phyloP scores from a whole-genome alignment of 139 green algal genomes.

The Closterium sp. region DNA sequence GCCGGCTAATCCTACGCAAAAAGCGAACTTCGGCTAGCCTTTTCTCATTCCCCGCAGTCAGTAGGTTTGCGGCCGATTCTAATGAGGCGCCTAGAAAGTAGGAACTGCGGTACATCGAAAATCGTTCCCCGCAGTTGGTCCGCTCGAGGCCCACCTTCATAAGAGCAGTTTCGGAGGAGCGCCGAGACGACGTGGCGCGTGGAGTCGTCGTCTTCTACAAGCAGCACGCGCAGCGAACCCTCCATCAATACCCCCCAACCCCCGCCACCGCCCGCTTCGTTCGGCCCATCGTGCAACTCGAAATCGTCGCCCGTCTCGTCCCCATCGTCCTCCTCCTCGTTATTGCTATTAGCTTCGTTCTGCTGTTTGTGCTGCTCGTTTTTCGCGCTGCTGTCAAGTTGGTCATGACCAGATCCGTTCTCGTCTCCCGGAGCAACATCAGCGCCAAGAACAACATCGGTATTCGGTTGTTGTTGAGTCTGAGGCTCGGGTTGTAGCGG shows the following conservation, averaged over 20 bases:
- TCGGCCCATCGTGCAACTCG: not conserved
- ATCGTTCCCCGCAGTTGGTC: not conserved
- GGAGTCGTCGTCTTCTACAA: slow-evolving; percentile 47
- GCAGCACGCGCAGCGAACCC: slow-evolving; percentile 27
- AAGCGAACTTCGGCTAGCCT: too few relatives aligned
- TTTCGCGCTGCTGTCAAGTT: not conserved
- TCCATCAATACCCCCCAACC: slow-evolving; percentile 16
- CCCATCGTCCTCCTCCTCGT: not conserved
- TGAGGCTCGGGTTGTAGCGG: not conserved
- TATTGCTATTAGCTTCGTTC: not conserved
- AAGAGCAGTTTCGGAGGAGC: slow-evolving; percentile 38
- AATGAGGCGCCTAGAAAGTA: too few relatives aligned
- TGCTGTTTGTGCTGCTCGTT: not conserved
- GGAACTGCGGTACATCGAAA: too few relatives aligned
- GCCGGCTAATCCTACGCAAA: too few relatives aligned
- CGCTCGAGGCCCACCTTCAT: slow-evolving; percentile 17
- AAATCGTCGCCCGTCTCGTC: slow-evolving; percentile 14
- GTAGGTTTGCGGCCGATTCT: too few relatives aligned
- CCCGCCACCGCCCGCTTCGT: not conserved
- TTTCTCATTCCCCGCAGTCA: too few relatives aligned
- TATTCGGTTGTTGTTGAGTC: not conserved
- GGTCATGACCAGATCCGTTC: not conserved
- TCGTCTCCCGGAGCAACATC: not conserved
- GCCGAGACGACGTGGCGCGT: slow-evolving; percentile 38
- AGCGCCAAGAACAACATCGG: not conserved